Evolutionary conservation across 1,284 basidiomycete species (phyloP), one percentile per base, ranked within the genome.

Genomic region (Puccinia triticina): DNA sequence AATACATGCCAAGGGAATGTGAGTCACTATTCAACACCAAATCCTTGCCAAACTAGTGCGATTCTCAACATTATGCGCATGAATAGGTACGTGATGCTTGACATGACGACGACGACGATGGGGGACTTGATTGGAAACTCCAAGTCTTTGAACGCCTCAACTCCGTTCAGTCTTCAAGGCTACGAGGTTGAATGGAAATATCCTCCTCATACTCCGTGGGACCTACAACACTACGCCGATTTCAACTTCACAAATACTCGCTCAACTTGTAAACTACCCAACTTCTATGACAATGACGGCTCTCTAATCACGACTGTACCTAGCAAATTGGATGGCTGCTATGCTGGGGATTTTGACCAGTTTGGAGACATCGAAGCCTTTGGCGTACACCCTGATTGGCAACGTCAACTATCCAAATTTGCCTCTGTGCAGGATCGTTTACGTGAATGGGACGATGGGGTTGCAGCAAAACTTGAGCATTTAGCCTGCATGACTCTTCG

Each of bases 281-380:
- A 88, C 16, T 92, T 96, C 85, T 96, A 93, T 92, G 87, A 90
- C 73, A 91, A 94, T 77, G 90, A 92, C 84, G 94, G 92, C 32
- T 89, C 89, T 0, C 88, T 91, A 67, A 89, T 93, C 84, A 87
- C 90, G 66, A 87, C 92, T 12, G 88, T 89, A 81, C 86, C 88
- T 40, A 10, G 40, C 29, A 81, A 64, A 50, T 46, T 74, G n/a
- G 89, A 90, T 57, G 94, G 94, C 34, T 96, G 94, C 87, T 89
- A 91, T 84, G 87, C 88, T 40, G 94, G 92, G 40, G 93, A 95
- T 84, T 95, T 96, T 85, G 94, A 96, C 87, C 94, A 95, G 84
- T 96, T 93, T 85, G 94, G 94, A 84, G 94, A 96, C 88, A 93
- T 94, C 90, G 94, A 96, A 87, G 94, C 94, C 83, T 96, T 96